Evolutionary conservation across 805 yeast species (phyloP).

Genomic region (Candida pseudofarinosa): DNA sequence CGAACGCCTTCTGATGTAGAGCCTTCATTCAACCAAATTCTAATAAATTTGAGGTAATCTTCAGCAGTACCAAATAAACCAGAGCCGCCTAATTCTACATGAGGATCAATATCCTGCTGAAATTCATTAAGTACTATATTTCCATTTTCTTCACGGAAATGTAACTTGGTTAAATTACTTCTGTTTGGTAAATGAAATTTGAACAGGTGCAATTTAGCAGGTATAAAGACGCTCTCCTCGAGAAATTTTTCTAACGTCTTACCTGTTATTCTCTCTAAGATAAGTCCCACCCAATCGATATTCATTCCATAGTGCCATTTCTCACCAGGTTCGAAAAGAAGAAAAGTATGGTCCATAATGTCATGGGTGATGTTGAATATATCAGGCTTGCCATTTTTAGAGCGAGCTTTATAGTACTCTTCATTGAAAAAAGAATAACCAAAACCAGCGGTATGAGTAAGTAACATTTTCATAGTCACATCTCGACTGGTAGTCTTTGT

Average conservation of each 20-base stretch:
- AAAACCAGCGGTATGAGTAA: conserved; percentile 39
- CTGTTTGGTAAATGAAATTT: conserved; percentile 14
- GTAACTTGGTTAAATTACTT: conserved; percentile 12
- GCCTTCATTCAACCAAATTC: conserved; percentile 40
- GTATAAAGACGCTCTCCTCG: conserved; percentile 22
- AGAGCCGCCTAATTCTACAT: conserved; percentile 38
- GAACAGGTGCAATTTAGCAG: conserved; percentile 22
- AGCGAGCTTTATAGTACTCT: conserved; percentile 7
- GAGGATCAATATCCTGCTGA: conserved; percentile 14
- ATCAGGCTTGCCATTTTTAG: conserved; percentile 5
- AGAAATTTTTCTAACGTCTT: conserved; percentile 22
- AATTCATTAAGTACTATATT: not conserved
- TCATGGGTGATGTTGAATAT: conserved; percentile 6
- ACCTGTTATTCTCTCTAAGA: conserved; percentile 25
- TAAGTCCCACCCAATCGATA: conserved; percentile 36
- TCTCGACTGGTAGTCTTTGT: conserved; percentile 19
- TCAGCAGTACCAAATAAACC: conserved; percentile 38
- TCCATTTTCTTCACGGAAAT: conserved; percentile 7
- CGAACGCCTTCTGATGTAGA: conserved; percentile 28
- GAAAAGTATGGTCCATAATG: conserved; percentile 17
- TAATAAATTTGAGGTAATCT: conserved; percentile 37
- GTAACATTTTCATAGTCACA: conserved; percentile 30
- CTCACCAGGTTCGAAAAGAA: conserved; percentile 34
- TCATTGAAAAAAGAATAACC: conserved; percentile 28
- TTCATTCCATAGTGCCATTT: conserved; percentile 30